These are phyloP conservation scores for Antrodiella citrinella DNA, from an alignment of 768 basidiomycete species.

Conservation along the genomic window DNA sequence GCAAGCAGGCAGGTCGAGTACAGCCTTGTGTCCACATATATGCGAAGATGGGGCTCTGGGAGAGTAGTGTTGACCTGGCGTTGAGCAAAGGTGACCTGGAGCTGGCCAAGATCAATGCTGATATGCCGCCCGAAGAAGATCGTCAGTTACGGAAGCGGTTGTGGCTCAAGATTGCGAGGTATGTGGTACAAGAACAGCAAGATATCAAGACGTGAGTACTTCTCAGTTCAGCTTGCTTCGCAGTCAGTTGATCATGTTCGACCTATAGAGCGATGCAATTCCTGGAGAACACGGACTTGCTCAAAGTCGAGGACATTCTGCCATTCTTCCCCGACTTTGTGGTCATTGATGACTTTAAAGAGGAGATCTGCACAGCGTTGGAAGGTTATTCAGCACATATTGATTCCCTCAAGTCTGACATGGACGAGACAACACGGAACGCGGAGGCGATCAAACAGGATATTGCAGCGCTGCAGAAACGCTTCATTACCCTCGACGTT, in stretches of 20 bases:
- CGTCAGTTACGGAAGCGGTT: conserved; percentile 81
- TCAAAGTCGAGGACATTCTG: conserved; percentile 97
- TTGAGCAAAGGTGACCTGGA: conserved; percentile 92
- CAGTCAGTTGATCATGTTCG: conserved; percentile 1
- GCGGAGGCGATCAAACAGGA: conserved; percentile 93
- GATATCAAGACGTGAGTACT: conserved; percentile 89
- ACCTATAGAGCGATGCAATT: conserved; percentile 85
- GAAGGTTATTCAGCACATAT: conserved; percentile 93
- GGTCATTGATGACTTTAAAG: conserved; percentile 98
- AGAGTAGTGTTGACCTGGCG: conserved; percentile 93
- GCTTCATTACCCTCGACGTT: conserved; percentile 88
- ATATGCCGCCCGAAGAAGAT: conserved; percentile 87
- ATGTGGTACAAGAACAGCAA: conserved; percentile 95
- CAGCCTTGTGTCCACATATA: conserved; percentile 96
- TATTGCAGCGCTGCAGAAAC: conserved; percentile 73
- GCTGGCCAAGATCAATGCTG: conserved; percentile 90
- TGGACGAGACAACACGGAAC: conserved; percentile 90
- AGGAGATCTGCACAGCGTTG: conserved; percentile 92
- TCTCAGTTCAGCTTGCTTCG: neutral
- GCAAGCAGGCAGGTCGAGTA: conserved; percentile 71
- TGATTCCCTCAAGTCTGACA: conserved; percentile 81
- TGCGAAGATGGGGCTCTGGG: conserved; percentile 95
- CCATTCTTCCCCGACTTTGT: conserved; percentile 99
- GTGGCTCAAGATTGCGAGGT: conserved; percentile 98
- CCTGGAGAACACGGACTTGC: conserved; percentile 85